phyloP scores from a whole-genome alignment of 805 yeast genomes.

The Wickerhamiella parazyma region DNA sequence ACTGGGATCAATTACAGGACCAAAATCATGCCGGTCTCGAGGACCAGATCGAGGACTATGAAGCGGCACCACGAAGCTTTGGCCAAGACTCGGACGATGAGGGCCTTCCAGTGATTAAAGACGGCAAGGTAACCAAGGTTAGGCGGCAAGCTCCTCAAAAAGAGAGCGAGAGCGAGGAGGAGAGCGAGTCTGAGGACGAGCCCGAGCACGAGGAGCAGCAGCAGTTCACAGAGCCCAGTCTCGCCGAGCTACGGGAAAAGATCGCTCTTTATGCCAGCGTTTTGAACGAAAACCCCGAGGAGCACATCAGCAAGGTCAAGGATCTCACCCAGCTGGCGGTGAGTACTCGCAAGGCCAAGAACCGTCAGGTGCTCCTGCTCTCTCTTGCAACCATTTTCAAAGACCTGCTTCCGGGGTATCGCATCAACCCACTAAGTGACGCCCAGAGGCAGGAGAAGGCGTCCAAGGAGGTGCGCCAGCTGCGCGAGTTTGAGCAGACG shows the following conservation, averaged over 20 bases:
- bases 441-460: constrained; percentile 71
- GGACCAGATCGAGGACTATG: constrained; percentile 20
- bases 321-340: constrained; percentile 29
- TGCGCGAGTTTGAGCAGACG: constrained; percentile 70
- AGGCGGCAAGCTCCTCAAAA: constrained; percentile 18
- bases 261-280: constrained; percentile 69
- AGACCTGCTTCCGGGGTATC: constrained; percentile 75
- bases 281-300: constrained; percentile 81
- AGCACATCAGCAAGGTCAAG: constrained; percentile 48
- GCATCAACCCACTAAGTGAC: constrained; percentile 71
- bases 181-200: constrained; percentile 19
- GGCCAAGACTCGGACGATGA: constrained; percentile 34
- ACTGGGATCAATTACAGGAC: constrained; percentile 20
- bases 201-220: constrained; percentile 25
- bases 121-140: constrained; percentile 44
- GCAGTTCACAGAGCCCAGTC: constrained; percentile 38
- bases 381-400: constrained; percentile 78
- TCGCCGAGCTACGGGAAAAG: constrained; percentile 59
- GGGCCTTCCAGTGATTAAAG: constrained; percentile 62
- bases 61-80: constrained; percentile 40
- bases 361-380: constrained; percentile 52
- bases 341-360: constrained; percentile 33
- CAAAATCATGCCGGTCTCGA: constrained; percentile 73
- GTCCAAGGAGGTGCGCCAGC: constrained; percentile 62
- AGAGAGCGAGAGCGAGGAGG: constrained; percentile 19